phyloP scores from a whole-genome alignment of 306 rosid genomes.

The Psophocarpus tetragonolobus region DNA sequence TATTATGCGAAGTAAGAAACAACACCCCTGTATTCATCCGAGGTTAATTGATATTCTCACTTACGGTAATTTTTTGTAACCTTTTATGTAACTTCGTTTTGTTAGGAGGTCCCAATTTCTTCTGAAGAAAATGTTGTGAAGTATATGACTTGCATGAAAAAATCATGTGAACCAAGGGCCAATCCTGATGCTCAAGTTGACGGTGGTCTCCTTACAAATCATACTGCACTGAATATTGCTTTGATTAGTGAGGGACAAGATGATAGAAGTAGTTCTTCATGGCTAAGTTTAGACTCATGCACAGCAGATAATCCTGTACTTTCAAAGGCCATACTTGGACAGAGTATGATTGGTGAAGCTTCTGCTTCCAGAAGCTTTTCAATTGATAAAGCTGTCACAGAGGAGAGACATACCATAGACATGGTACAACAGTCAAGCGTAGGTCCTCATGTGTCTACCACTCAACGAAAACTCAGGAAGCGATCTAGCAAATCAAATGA shows the following conservation, averaged over 20 bases:
- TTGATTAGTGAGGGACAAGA: conserved; percentile 49
- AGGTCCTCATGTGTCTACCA: conserved; percentile 40
- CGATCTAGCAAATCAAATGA: conserved; percentile 46
- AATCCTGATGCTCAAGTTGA: conserved; percentile 41
- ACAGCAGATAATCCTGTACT: conserved; percentile 38
- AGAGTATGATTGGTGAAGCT: conserved; percentile 26
- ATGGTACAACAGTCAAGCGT: conserved; percentile 48
- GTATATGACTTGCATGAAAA: conserved; percentile 24
- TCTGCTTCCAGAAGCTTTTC: conserved; percentile 34
- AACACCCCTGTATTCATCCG: conserved; percentile 11
- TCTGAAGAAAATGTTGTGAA: conserved; percentile 37
- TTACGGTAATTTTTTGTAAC: not conserved
- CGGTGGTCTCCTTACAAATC: conserved; percentile 33
- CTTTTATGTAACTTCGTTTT: conserved; percentile 29
- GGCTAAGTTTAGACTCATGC: conserved; percentile 72
- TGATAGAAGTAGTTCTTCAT: conserved; percentile 53
- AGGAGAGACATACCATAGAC: conserved; percentile 34
- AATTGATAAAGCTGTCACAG: conserved; percentile 32
- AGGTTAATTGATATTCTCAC: conserved; percentile 20
- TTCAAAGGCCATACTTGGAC: conserved; percentile 28
- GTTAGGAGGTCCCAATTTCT: conserved; percentile 49
- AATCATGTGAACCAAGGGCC: conserved; percentile 37
- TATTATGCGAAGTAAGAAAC: conserved; percentile 7
- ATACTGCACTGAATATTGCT: conserved; percentile 44
- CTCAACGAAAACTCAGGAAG: conserved; percentile 52